Evolutionary conservation across 179 eudicot species (phyloP).

Genomic region (Carnegiea gigantea): DNA sequence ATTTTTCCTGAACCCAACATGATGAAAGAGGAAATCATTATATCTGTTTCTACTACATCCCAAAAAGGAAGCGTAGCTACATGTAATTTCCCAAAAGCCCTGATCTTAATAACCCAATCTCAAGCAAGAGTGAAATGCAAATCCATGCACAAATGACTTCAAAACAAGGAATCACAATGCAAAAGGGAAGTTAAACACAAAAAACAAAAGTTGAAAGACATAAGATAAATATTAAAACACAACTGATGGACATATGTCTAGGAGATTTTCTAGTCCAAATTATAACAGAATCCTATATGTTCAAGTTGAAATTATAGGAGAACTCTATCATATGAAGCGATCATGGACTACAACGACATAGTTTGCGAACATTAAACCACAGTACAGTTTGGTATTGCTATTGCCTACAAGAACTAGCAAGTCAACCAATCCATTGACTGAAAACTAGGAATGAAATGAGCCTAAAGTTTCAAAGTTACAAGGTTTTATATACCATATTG

Average conservation of each 20-base stretch:
- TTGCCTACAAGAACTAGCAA: neutral
- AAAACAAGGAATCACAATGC: neutral
- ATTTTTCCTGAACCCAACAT: slow-evolving; percentile 46
- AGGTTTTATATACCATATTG: no score
- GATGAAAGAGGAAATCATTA: neutral
- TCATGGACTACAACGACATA: neutral
- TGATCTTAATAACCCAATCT: neutral
- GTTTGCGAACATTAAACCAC: neutral
- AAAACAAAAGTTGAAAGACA: neutral
- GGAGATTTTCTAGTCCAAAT: neutral
- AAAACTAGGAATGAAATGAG: no score
- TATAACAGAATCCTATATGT: neutral
- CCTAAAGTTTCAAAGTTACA: no score
- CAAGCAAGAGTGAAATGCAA: neutral
- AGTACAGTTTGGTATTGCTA: no score
- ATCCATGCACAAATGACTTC: neutral
- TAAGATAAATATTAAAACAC: no score
- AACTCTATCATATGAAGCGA: neutral
- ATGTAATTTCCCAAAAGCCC: neutral
- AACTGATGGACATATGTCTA: neutral
- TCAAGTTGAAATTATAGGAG: neutral
- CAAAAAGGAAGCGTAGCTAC: neutral
- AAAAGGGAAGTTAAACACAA: neutral
- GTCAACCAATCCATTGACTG: no score
- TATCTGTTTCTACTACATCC: neutral